Base-by-base conservation (phyloP, 108 stramenopile species). In the Nitzschia palea region DNA sequence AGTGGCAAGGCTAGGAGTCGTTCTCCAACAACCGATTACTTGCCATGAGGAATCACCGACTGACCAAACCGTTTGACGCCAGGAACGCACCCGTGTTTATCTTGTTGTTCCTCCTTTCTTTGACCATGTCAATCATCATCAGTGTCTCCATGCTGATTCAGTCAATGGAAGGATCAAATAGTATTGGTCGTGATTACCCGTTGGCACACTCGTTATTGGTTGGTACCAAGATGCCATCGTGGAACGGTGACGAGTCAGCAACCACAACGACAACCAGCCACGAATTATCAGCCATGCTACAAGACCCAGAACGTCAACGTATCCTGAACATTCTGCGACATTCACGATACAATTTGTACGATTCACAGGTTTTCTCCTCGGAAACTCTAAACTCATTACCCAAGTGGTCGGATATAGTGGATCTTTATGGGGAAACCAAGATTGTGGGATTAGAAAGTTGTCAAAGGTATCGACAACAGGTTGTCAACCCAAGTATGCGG, bases 361-460 rank as follows among this genome's bases (percentile, higher is more conserved):
- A 68, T 12, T 18, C 23, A 31, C 44, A 4, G n/a, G 27, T 35
- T 23, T 34, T 50, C 15, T 50, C 35, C 35, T 28, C 67, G 17
- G 30, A 55, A 32, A 23, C 31, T 0, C 30, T 51, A 25, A 18
- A 35, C 4, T 33, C 31, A 18, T 18, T 83, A 5, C 82, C 82
- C 4, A 55, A 43, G 26, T 83, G 82, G 80, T 74, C 80, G 3
- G 80, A 85, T 25, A 78, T 91, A 2, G 71, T 69, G 43, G 57
- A 64, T 1, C 28, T 83, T 40, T 89, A 88, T 60, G 88, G 85
- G 9, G 55, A 77, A 34, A 69, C 88, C 0, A 55, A 62, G 25
- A 77, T 89, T 32, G 12, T 80, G 6, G 87, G 90, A 10, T 64
- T 87, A 55, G 87, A 87, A 10, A 58, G 71, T 29, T 89, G 90